Evolutionary conservation across 768 basidiomycete genomes (phyloP), one percentile per base, ranked within the genome.

Genomic region (Amanita phalloides): DNA sequence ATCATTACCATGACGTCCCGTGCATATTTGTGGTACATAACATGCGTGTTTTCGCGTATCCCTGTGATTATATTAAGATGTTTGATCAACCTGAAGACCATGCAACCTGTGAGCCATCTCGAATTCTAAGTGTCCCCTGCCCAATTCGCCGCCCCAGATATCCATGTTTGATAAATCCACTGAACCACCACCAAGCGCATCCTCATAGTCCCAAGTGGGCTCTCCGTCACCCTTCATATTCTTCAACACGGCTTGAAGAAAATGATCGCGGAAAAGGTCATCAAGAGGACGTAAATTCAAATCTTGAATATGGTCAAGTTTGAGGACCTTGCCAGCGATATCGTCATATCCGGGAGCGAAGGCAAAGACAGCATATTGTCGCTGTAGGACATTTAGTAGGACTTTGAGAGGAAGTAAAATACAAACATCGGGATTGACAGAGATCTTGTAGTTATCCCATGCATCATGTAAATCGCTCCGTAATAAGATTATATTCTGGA

Each of bases 101-200:
- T 28, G 59, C n/a, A 62, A 48, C 35, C 63, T 49, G 30, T 63
- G 56, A 41, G 61, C 54, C 26, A 63, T 53, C 48, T 58, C 61
- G 32, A 61, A 49, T 53, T 63, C 63, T 9, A 64, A 57, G 43
- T 55, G 58, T 28, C 55, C 60, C 45, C 57, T 59, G 26, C 57
- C 62, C 43, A 58, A 58, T 9, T 43, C 44, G 13, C 53, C 57
- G 17, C 61, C 58, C 62, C 45, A 47, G 33, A 47, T 35, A 23
- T 47, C 30, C 33, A 23, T 33, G 17, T 33, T 47, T 17, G 30
- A 23, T 26, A 47, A 6, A 32, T 33, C 33, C 9, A 47, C 13
- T n/a, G 21, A 20, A 33, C 45, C 45, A 30, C 21, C 26, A 17
- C 33, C 45, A 23, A 47, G 30, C 11, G 30, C 30, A 25, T 49